phyloP scores from a whole-genome alignment of 176 grass and related monocot genomes.

The Zoysia japonica region DNA sequence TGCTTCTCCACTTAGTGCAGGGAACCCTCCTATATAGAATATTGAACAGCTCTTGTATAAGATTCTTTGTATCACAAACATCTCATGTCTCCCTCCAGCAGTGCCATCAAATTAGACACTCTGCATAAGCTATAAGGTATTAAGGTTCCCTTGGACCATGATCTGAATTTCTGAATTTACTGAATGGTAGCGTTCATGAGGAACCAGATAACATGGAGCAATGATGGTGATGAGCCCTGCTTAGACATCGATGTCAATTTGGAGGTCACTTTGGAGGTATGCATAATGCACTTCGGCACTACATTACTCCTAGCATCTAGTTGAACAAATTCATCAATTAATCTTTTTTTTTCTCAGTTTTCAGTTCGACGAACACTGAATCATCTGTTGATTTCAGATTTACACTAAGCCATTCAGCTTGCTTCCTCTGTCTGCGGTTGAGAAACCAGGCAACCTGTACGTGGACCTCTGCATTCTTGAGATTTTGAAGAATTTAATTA shows the following conservation, averaged over 20 bases:
- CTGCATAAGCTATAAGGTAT: background rate
- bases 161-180: background rate
- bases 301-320: background rate
- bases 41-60: background rate
- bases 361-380: background rate
- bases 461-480: conserved; percentile 29
- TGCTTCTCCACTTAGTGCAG: background rate
- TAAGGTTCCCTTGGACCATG: background rate
- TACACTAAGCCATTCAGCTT: conserved; percentile 82
- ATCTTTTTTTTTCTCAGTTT: background rate
- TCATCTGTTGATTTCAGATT: conserved; percentile 48
- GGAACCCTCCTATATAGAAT: background rate
- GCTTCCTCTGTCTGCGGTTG: conserved; percentile 86
- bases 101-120: background rate
- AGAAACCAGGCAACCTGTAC: conserved; percentile 89
- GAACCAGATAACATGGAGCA: conserved; percentile 75
- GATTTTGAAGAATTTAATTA: background rate
- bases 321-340: background rate
- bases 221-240: conserved; percentile 48
- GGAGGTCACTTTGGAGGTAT: conserved; percentile 70
- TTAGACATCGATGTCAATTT: conserved; percentile 75
- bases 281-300: background rate
- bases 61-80: background rate
- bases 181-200: conserved; percentile 67
- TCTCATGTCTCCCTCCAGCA: background rate